Conservation (phyloP, 495 filamentous ascomycete genomes). For the Penicillium nucicola region DNA sequence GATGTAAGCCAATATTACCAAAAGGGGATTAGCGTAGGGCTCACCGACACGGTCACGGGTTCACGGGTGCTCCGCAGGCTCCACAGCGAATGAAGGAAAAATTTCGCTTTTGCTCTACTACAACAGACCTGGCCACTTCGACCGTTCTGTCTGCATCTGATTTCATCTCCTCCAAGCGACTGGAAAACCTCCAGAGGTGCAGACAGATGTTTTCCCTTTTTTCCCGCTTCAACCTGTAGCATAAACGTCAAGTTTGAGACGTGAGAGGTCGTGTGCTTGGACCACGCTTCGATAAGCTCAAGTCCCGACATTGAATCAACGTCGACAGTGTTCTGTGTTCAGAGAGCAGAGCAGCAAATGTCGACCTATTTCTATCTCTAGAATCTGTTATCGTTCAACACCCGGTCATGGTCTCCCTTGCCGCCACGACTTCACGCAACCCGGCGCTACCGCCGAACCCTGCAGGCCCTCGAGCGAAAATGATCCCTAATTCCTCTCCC, state of each 20-base stretch:
- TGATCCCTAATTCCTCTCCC: constrained; percentile 35
- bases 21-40: constrained; percentile 10
- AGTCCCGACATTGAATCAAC: background rate
- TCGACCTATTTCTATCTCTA: constrained; percentile 10
- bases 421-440: constrained; percentile 34
- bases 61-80: constrained; percentile 23
- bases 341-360: constrained; percentile 20
- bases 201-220: constrained; percentile 16
- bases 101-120: constrained; percentile 15
- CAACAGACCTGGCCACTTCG: background rate
- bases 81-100: constrained; percentile 19
- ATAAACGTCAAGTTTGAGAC: constrained; percentile 3
- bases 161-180: constrained; percentile 3
- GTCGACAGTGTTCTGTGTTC: constrained; percentile 1
- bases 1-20: constrained; percentile 19
- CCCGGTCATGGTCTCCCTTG: constrained; percentile 43
- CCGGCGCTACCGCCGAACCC: constrained; percentile 24
- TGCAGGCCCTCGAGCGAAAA: constrained; percentile 25
- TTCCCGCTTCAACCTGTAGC: constrained; percentile 15
- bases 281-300: constrained; percentile 7
- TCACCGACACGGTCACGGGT: constrained; percentile 25
- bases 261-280: constrained; percentile 27
- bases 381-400: constrained; percentile 5
- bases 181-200: constrained; percentile 16
- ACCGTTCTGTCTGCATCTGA: constrained; percentile 20